phyloP scores from a whole-genome alignment of 768 basidiomycete species.

The Pleurotus ostreatus region DNA sequence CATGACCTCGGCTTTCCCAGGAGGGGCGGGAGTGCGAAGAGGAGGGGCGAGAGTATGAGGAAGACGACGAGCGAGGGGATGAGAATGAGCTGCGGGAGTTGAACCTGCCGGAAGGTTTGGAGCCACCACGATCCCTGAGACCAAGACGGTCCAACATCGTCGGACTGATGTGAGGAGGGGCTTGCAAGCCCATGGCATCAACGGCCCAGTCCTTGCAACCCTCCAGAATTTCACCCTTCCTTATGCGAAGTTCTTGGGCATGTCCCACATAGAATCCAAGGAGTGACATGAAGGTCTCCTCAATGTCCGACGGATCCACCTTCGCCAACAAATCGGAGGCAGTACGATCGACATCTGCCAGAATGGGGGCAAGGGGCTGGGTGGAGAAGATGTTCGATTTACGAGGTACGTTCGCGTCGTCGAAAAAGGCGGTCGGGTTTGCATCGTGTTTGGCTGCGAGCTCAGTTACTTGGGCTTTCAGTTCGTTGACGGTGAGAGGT shows the following conservation, averaged over 20 bases:
- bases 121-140: slow-evolving; percentile 15
- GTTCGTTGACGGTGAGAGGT: slow-evolving; percentile 44
- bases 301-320: slow-evolving; percentile 48
- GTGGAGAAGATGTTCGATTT: slow-evolving; percentile 11
- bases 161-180: slow-evolving; percentile 48
- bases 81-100: too few relatives aligned
- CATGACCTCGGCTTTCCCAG: too few relatives aligned
- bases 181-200: slow-evolving; percentile 46
- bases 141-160: slow-evolving; percentile 43
- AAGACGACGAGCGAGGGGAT: too few relatives aligned
- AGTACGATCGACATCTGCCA: slow-evolving; percentile 24
- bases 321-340: slow-evolving; percentile 26
- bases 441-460: slow-evolving; percentile 48
- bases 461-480: slow-evolving; percentile 38
- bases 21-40: too few relatives aligned
- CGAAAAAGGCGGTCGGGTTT: slow-evolving; percentile 32
- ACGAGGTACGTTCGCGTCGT: background rate
- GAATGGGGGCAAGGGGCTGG: slow-evolving; percentile 11
- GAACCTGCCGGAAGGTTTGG: too few relatives aligned
- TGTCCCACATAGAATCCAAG: slow-evolving; percentile 71
- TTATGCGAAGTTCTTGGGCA: slow-evolving; percentile 40
- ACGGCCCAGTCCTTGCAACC: slow-evolving; percentile 62
- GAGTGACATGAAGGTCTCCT: slow-evolving; percentile 59
- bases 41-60: too few relatives aligned
- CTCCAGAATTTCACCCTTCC: slow-evolving; percentile 40